A percentile compares a stretch with the other conserved stretches of the same genome.
phyloP scores from a whole-genome alignment of 2,329 filamentous ascomycete genomes.

The Fusarium poae region DNA sequence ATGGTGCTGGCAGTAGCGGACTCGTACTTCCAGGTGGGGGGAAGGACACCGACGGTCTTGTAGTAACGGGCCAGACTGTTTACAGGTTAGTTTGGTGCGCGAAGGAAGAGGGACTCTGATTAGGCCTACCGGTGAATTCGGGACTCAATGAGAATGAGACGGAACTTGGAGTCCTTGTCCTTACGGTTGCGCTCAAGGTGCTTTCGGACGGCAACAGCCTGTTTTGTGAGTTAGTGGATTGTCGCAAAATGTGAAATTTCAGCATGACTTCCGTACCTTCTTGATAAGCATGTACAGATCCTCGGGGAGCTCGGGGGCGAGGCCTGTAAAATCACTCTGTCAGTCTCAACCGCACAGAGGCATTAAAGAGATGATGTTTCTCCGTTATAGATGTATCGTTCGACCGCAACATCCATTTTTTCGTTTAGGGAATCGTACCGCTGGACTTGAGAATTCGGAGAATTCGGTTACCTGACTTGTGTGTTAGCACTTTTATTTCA shows the following conservation, averaged over 20 bases:
- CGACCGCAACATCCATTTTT: conserved; percentile 43
- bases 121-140: conserved; percentile 83
- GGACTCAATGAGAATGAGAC: conserved; percentile 99
- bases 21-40: conserved; percentile 99
- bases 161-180: conserved; percentile 99
- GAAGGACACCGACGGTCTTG: conserved; percentile 89
- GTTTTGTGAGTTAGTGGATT: conserved; percentile 25
- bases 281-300: conserved; percentile 99
- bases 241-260: background rate
- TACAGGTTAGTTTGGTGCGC: background rate
- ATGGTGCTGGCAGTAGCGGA: conserved; percentile 94
- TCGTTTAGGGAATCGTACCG: conserved; percentile 76
- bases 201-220: conserved; percentile 99
- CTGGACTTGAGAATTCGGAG: conserved; percentile 97
- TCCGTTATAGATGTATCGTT: conserved; percentile 49
- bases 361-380: conserved; percentile 58
- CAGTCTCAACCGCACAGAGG: conserved; percentile 94
- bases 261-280: conserved; percentile 75
- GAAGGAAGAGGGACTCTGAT: background rate
- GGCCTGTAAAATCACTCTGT: conserved; percentile 94
- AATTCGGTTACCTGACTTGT: conserved; percentile 91
- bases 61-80: conserved; percentile 93
- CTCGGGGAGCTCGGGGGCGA: conserved; percentile 98
- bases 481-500: conserved; percentile 54
- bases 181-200: conserved; percentile 99